Evolutionary conservation across 257 asterid species (phyloP), one percentile per base, ranked within the genome.

Genomic region (Echites panduratus): DNA sequence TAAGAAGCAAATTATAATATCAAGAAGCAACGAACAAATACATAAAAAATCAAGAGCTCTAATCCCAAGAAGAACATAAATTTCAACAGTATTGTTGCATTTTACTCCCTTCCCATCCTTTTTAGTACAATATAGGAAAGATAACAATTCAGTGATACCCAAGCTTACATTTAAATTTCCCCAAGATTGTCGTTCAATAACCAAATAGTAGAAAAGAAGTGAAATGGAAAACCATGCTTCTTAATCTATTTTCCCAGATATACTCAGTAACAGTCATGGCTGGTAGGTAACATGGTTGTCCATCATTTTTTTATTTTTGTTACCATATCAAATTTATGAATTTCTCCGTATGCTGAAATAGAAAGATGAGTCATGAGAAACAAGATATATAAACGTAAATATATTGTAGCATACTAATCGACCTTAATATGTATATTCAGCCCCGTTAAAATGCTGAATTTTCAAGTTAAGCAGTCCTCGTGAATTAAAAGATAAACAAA

Each of bases 1-100:
- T 81, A 35, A 84, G 78, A 16, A 29, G 52, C 24, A 41, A 41
- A 61, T 45, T 35, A 45, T 66, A 27, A 49, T 9, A 38, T 22
- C 12, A 0, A 49, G 24, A 32, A 47, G 22, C 26, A 17, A 68
- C 6, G 24, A 48, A 27, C 35, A 68, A 16, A 5, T 35, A 24
- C 47, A 45, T 0, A 47, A 49, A 9, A 0, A 66, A 9, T 43
- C 2, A 27, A 27, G 19, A 12, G 20, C 63, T 27, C 32, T 10
- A 12, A 9, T 22, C 16, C 63, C 63, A 56, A 58, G 64, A 24
- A 49, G 57, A 50, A 50, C 57, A 50, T 50, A 7, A 50, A 50
- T 50, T 16, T 50, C 57, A 4, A 16, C 22, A 58, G 59, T 11
- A 53, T 6, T 20, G n/a, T 12, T 24, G 59, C 24, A n/a, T 53